Base-by-base conservation (phyloP, 257 asterid species). In the Coffea canephora region DNA sequence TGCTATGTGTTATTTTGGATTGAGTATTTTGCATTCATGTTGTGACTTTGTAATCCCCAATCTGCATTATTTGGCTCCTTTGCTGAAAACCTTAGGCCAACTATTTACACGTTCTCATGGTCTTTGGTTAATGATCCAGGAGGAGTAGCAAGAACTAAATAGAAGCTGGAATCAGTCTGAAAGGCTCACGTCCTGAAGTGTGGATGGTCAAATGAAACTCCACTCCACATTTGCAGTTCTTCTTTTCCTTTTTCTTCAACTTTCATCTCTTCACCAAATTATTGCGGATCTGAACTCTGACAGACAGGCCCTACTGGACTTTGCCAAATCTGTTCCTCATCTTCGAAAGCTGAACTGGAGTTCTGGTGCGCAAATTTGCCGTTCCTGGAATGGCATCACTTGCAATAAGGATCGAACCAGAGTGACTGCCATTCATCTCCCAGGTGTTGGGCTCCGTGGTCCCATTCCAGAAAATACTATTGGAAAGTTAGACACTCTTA, bases 391-490 rank as follows among this genome's bases (percentile, higher is more conserved):
- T 1, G 99, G 99, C 67, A 82, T 96, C 79, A 82, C 87, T 68
- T 96, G 99, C 88, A 78, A 89, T 10, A 66, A 72, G 31, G 87
- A 89, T 69, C 82, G 86, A 73, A 86, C 86, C n/a, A 76, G 95
- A 83, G 98, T 96, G 59, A 52, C 74, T 5, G 97, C 80, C 8
- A 73, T 96, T 61, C 98, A 85, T 84, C 93, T 96, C 49, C 99
- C 99, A 0, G 99, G 87, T 52, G 69, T 92, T 21, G 99, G 99
- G 23, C 87, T 96, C 6, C 88, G 79, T 72, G 99, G 99, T 25
- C 66, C 90, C 0, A 87, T 96, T 62, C 99, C 98, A 5, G 61
- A 71, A 8, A 82, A 86, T 54, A 92, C 88, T 18, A 82, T 96
- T 2, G 96, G 95, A 5, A 91, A 85, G 79, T 84, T 96, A 1